phyloP scores from a whole-genome alignment of 2,329 filamentous ascomycete species.

The Lecanoromycetidae sp. region DNA sequence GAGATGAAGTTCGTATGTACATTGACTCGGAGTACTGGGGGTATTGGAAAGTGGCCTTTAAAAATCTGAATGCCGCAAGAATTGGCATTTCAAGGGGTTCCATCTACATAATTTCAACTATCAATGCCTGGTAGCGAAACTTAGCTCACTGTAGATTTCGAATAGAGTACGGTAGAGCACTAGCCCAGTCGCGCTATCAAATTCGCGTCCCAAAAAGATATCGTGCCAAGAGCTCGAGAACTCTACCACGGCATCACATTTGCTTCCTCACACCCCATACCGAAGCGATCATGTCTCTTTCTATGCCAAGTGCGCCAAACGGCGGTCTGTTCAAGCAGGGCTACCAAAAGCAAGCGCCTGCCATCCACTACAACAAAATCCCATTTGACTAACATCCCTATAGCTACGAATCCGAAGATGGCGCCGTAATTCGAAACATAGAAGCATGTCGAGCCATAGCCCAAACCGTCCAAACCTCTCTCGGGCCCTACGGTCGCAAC shows the following conservation, averaged over 20 bases:
- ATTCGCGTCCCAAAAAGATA: slow-evolving; percentile 2
- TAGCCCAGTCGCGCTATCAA: background rate
- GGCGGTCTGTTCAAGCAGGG: slow-evolving; percentile 88
- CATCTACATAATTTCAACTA: too few species aligned
- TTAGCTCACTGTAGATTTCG: too few species aligned
- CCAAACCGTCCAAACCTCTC: slow-evolving; percentile 88
- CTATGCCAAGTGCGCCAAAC: slow-evolving; percentile 89
- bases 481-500: slow-evolving; percentile 95
- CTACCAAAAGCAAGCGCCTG: slow-evolving; percentile 70
- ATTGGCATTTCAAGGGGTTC: too few species aligned
- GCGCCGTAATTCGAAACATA: slow-evolving; percentile 94
- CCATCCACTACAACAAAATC: slow-evolving; percentile 10
- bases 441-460: slow-evolving; percentile 95
- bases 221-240: background rate
- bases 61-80: too few species aligned
- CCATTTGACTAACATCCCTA: slow-evolving; percentile 18
- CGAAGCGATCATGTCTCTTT: slow-evolving; percentile 65
- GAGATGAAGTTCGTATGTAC: background rate
- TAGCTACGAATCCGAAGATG: slow-evolving; percentile 98
- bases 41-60: background rate
- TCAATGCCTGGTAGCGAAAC: too few species aligned
- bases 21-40: background rate
- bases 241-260: too few species aligned
- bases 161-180: background rate
- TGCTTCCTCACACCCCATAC: background rate